Evolutionary conservation across 1,284 basidiomycete species (phyloP), one percentile per base, ranked within the genome.

Genomic region (Volvariella volvacea): DNA sequence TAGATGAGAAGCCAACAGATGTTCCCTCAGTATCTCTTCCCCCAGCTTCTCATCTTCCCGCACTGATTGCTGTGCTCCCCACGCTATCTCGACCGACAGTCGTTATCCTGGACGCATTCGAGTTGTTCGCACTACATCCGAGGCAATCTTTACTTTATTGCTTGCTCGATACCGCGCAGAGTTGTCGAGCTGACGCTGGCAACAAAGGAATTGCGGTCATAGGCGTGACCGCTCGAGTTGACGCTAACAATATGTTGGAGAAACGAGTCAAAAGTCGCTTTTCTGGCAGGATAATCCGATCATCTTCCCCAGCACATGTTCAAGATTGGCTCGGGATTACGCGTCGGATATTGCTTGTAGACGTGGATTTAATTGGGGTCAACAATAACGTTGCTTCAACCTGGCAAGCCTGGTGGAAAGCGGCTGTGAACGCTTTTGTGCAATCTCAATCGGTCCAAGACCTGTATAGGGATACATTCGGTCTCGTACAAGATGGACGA

Each of bases 181-280:
- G 75, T 44, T 84, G 80, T 55, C 74, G 76, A 43, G 73, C 74
- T 3, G 71, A 69, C 4, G 61, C 67, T 38, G 70, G 68, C 9
- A 75, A 61, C 52, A 77, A 74, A 45, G 92, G 92, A 0, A 64
- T 96, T 15, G 86, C 85, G 0, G 81, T 96, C 19, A 68, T 96
- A 34, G 92, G 93, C 8, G 62, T 92, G 2, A 92, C 90, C 0
- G 79, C 79, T 22, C 80, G 92, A 14, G 74, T 92, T 12, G 92
- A 96, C 55, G 86, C 89, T n/a, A 76, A 95, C 48, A 87, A 89
- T 46, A 65, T 90, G 7, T 70, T 98, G 4, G 93, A 98, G 62
- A 97, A 98, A 61, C 76, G 93, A 39, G 93, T 97, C 42, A 95
- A 96, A 64, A 95, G 91, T 52, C 80, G 93, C 4, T 98, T 96